phyloP scores from a whole-genome alignment of 805 yeast genomes.

The Cyberlindnera nakhonratchasimensis region DNA sequence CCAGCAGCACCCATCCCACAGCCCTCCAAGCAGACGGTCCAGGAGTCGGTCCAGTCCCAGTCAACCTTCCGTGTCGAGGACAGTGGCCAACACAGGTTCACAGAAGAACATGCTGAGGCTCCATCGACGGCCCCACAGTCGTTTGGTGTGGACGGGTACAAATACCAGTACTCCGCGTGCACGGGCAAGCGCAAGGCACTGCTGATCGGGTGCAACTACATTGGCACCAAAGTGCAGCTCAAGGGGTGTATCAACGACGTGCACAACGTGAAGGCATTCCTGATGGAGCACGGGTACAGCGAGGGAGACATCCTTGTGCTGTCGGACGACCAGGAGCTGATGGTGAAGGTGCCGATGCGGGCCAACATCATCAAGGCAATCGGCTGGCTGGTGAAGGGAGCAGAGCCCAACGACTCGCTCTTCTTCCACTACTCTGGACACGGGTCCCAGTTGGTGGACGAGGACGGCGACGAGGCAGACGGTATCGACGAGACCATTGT shows the following conservation, averaged over 20 bases:
- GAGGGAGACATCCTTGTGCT: slow-evolving; percentile 56
- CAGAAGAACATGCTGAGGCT: slow-evolving; percentile 8
- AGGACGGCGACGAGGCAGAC: slow-evolving; percentile 71
- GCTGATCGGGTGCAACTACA: slow-evolving; percentile 74
- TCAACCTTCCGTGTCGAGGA: slow-evolving; percentile 11
- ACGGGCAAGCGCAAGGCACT: slow-evolving; percentile 72
- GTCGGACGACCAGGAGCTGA: slow-evolving; percentile 51
- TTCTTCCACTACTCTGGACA: slow-evolving; percentile 87
- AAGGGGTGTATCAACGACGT: slow-evolving; percentile 84
- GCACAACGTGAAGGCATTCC: slow-evolving; percentile 41
- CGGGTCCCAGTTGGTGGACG: slow-evolving; percentile 71
- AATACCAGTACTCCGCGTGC: slow-evolving; percentile 64
- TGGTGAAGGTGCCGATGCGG: slow-evolving; percentile 56
- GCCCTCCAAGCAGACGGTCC: slow-evolving; percentile 12
- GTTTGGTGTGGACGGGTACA: slow-evolving; percentile 12
- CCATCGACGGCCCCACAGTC: slow-evolving; percentile 16
- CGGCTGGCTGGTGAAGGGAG: slow-evolving; percentile 76
- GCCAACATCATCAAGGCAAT: slow-evolving; percentile 73
- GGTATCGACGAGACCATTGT: slow-evolving; percentile 71
- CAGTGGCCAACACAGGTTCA: slow-evolving; percentile 5
- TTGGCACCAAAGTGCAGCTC: slow-evolving; percentile 56
- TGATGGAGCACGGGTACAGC: slow-evolving; percentile 43
- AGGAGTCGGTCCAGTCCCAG: slow-evolving; percentile 20
- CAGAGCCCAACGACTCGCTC: slow-evolving; percentile 71
- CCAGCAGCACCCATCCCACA: slow-evolving; percentile 16